A percentile compares a stretch with the other conserved stretches of the same genome.
Conservation (phyloP, 306 rosid species). For the Cicer arietinum region DNA sequence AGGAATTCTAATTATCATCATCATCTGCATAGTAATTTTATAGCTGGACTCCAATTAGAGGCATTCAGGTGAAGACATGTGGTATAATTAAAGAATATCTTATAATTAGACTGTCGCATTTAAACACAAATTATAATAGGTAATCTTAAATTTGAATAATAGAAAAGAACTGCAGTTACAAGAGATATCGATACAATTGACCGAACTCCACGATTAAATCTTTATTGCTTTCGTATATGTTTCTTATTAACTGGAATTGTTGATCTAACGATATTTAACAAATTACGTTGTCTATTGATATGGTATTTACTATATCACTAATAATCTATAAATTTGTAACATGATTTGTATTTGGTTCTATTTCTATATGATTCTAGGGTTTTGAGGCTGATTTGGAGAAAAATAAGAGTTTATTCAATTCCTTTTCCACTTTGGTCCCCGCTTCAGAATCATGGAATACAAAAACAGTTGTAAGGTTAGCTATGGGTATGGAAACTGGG, state of each 20-base stretch:
- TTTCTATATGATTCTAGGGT: constrained; percentile 23
- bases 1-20: constrained; percentile 1
- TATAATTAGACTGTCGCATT: too few relatives aligned
- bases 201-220: too few relatives aligned
- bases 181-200: too few relatives aligned
- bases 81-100: too few relatives aligned
- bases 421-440: constrained; percentile 57
- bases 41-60: too few relatives aligned
- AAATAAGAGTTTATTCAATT: constrained; percentile 67
- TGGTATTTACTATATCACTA: not conserved
- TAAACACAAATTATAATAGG: too few relatives aligned
- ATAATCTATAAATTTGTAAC: constrained; percentile 1
- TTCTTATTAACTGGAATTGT: too few relatives aligned
- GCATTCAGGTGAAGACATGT: too few relatives aligned
- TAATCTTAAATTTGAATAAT: too few relatives aligned
- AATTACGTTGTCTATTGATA: not conserved
- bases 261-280: not conserved
- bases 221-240: too few relatives aligned
- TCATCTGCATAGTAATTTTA: constrained; percentile 12
- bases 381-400: constrained; percentile 60
- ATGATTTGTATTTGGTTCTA: constrained; percentile 9
- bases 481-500: constrained; percentile 32
- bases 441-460: constrained; percentile 59
- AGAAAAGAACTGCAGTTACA: not conserved
- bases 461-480: constrained; percentile 30